Conservation (phyloP, 345 rosid genomes). For the Dovyalis caffra region DNA sequence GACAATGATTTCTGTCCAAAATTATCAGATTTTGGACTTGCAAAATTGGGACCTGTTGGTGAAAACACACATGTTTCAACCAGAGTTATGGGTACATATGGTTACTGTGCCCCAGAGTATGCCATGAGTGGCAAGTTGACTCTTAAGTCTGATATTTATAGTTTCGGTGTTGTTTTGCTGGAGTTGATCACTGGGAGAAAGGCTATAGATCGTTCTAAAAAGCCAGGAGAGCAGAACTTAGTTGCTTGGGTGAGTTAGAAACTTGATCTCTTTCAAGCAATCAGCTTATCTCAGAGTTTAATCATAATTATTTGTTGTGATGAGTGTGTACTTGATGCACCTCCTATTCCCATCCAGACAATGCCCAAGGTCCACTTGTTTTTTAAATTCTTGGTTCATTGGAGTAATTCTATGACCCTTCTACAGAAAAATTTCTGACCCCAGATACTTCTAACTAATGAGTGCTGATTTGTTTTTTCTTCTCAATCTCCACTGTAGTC, state of each 20-base stretch:
- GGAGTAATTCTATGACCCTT: not conserved
- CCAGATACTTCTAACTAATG: not conserved
- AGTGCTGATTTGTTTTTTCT: not conserved
- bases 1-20: slow-evolving; percentile 75
- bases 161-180: slow-evolving; percentile 94
- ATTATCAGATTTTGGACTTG: slow-evolving; percentile 92
- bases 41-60: slow-evolving; percentile 95
- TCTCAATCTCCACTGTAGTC: slow-evolving; percentile 43
- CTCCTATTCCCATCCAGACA: not conserved
- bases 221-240: slow-evolving; percentile 77
- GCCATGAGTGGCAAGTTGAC: slow-evolving; percentile 98
- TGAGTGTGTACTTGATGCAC: too few relatives aligned
- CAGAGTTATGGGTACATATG: slow-evolving; percentile 97
- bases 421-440: not conserved
- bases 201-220: slow-evolving; percentile 64
- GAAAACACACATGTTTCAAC: slow-evolving; percentile 97
- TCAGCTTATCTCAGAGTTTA: not conserved
- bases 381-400: not conserved
- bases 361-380: not conserved
- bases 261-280: not conserved
- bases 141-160: slow-evolving; percentile 86
- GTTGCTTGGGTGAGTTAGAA: slow-evolving; percentile 70
- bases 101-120: slow-evolving; percentile 97
- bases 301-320: not conserved
- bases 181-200: slow-evolving; percentile 89